A percentile compares a stretch with the other conserved stretches of the same genome.
Conservation (phyloP, 2,329 filamentous ascomycete genomes). For the Fusarium chlamydosporum region DNA sequence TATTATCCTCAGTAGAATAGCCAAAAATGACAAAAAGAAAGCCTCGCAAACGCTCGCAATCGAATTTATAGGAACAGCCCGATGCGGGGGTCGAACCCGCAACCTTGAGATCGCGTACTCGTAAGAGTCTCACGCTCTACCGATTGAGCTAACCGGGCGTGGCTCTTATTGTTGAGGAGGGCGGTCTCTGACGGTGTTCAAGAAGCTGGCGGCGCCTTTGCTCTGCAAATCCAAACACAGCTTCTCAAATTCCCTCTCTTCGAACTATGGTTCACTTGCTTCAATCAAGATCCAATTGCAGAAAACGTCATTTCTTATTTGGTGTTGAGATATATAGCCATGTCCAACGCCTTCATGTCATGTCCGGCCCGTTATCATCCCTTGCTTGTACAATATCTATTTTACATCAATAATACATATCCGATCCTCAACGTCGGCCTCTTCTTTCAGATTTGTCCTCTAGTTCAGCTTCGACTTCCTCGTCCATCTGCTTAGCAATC, state of each 20-base stretch:
- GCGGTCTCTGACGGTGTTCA: rapidly evolving
- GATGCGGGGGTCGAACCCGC: slow-evolving; percentile 67
- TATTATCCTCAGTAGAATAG: background rate
- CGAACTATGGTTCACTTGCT: background rate
- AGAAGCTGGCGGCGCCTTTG: rapidly evolving
- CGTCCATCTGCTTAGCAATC: slow-evolving; percentile 53
- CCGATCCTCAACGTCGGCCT: slow-evolving; percentile 10
- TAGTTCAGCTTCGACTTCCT: slow-evolving; percentile 51
- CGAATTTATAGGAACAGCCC: slow-evolving; percentile 56
- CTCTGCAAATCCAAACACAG: rapidly evolving
- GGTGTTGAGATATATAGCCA: slow-evolving; percentile 47
- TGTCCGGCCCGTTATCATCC: slow-evolving; percentile 23
- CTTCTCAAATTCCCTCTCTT: rapidly evolving
- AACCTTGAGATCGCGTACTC: slow-evolving; percentile 65
- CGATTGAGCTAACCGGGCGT: slow-evolving; percentile 57
- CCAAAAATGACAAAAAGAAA: slow-evolving; percentile 33
- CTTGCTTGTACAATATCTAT: slow-evolving; percentile 43
- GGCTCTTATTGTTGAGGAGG: slow-evolving; percentile 33
- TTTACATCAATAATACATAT: slow-evolving; percentile 38
- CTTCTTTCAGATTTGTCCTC: slow-evolving; percentile 40
- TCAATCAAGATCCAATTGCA: background rate
- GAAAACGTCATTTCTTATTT: slow-evolving; percentile 17
- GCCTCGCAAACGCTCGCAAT: slow-evolving; percentile 44
- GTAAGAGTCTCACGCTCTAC: slow-evolving; percentile 79
- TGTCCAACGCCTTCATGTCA: slow-evolving; percentile 30